These are phyloP conservation scores for Orbilia brochopaga DNA, from an alignment of 2,329 filamentous ascomycete species.

Conservation along the genomic window DNA sequence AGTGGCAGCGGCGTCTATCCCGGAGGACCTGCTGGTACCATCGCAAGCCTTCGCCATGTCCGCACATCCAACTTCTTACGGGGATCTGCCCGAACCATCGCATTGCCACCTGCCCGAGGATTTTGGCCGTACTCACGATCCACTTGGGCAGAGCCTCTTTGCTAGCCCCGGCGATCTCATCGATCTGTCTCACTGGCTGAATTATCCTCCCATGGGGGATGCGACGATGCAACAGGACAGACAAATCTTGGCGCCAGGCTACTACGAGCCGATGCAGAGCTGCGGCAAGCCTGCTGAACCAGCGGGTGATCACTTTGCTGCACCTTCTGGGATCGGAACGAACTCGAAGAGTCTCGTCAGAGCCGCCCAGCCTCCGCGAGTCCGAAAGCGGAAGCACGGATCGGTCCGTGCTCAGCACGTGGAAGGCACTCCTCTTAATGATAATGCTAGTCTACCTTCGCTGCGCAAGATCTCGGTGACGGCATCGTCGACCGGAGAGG, in stretches of 20 bases:
- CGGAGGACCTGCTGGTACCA: slow-evolving; percentile 4
- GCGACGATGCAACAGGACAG: slow-evolving; percentile 17
- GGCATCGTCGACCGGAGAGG: slow-evolving; percentile 1
- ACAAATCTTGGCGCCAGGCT: slow-evolving; percentile 10
- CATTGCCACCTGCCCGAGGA: slow-evolving; percentile 10
- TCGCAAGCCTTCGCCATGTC: slow-evolving; percentile 14
- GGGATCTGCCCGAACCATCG: slow-evolving; percentile 18
- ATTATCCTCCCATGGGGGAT: slow-evolving; percentile 11
- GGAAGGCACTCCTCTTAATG: slow-evolving; percentile 23
- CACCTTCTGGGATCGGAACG: slow-evolving; percentile 39
- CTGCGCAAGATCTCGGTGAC: slow-evolving; percentile 15
- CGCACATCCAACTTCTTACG: slow-evolving; percentile 14
- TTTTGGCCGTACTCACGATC: slow-evolving; percentile 12
- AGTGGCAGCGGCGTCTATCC: slow-evolving; percentile 8
- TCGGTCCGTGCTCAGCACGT: slow-evolving; percentile 22
- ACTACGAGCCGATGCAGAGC: slow-evolving; percentile 12
- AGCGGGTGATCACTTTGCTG: slow-evolving; percentile 21
- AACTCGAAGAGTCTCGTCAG: slow-evolving; percentile 45
- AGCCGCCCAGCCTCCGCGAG: slow-evolving; percentile 26
- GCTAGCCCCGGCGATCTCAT: slow-evolving; percentile 4
- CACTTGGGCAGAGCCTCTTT: slow-evolving; percentile 8
- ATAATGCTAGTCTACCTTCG: slow-evolving; percentile 3
- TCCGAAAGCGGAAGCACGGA: slow-evolving; percentile 41
- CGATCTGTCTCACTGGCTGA: slow-evolving; percentile 18
- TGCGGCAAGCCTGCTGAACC: slow-evolving; percentile 16